These are phyloP conservation scores for Tetracladium marchalianum DNA, from an alignment of 495 filamentous ascomycete species.

Conservation along the genomic window DNA sequence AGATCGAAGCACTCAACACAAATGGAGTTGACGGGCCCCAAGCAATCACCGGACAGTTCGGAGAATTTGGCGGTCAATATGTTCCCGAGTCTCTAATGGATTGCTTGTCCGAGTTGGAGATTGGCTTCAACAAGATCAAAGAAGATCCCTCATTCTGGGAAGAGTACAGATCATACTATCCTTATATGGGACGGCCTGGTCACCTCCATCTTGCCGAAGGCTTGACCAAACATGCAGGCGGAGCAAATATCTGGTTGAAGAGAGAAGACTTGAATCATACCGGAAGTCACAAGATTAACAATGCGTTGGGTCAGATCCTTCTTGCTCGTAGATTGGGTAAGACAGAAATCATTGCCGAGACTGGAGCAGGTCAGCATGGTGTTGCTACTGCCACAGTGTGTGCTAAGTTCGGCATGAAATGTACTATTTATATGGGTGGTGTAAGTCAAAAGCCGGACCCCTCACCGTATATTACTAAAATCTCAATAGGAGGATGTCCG, in stretches of 20 bases:
- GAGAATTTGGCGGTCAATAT: conserved; percentile 97
- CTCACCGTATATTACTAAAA: not conserved
- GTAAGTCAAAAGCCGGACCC: conserved; percentile 5
- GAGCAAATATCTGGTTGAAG: conserved; percentile 93
- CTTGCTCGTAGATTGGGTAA: conserved; percentile 77
- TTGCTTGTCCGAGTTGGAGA: conserved; percentile 82
- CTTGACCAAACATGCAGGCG: conserved; percentile 78
- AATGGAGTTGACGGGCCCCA: conserved; percentile 25
- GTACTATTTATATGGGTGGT: conserved; percentile 91
- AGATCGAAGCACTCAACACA: conserved; percentile 62
- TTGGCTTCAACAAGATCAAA: conserved; percentile 77
- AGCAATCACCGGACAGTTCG: conserved; percentile 74
- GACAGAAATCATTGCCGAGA: conserved; percentile 90
- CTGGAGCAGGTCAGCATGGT: conserved; percentile 93
- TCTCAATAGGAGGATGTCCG: conserved; percentile 63
- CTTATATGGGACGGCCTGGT: conserved; percentile 92
- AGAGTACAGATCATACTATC: conserved; percentile 92
- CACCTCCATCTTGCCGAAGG: conserved; percentile 82
- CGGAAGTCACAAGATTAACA: conserved; percentile 88
- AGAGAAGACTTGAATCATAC: conserved; percentile 88
- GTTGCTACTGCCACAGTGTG: conserved; percentile 94
- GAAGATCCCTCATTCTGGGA: conserved; percentile 93
- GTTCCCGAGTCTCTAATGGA: conserved; percentile 98
- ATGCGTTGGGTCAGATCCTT: conserved; percentile 82
- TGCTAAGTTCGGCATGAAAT: conserved; percentile 92